Evolutionary conservation across 2,329 filamentous ascomycete genomes (phyloP), one percentile per base, ranked within the genome.

Genomic region (Monilinia polystroma): DNA sequence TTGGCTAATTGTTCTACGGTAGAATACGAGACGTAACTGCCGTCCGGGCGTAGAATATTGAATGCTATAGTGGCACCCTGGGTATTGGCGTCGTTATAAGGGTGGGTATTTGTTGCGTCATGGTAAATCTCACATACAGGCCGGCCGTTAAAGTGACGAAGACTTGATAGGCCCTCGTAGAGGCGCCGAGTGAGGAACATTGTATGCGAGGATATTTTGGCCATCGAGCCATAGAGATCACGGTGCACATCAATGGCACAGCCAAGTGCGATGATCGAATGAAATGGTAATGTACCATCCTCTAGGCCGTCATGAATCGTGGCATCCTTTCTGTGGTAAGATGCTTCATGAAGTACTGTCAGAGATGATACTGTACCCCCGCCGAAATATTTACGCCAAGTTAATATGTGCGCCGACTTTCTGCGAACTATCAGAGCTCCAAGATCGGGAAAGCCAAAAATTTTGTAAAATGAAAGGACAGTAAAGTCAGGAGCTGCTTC

Each of bases 291-390:
- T 0, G 94, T 97, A 1, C 94, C 94, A 76, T 98, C 93, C 76
- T 98, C 94, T 1, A 97, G 81, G 51, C 87, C 85, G 68, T 93
- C 90, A 74, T 97, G 93, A 1, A 96, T 80, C 35, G 84, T 85
- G 26, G 82, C 79, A 14, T 84, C 81, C 75, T 96, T 97, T 0
- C 88, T 88, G 79, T 97, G 91, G 89, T 93, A 97, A 69, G 88
- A 84, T 73, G 91, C 86, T 69, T 86, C 89, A n/a, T 87, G 76
- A n/a, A 87, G 76, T 68, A 87, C 89, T 0, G 92, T 84, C 0
- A 97, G 90, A 84, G 93, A 90, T 72, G 96, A 92, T 0, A 97
- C 93, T 0, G 94, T 98, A 3, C 94, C 94, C 6, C 94, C 94
- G 5, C 94, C 94, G 77, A 98, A 98, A 73, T 96, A 98, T 69